phyloP scores from a whole-genome alignment of 495 filamentous ascomycete species.

The Hypoxylon cercidicola region DNA sequence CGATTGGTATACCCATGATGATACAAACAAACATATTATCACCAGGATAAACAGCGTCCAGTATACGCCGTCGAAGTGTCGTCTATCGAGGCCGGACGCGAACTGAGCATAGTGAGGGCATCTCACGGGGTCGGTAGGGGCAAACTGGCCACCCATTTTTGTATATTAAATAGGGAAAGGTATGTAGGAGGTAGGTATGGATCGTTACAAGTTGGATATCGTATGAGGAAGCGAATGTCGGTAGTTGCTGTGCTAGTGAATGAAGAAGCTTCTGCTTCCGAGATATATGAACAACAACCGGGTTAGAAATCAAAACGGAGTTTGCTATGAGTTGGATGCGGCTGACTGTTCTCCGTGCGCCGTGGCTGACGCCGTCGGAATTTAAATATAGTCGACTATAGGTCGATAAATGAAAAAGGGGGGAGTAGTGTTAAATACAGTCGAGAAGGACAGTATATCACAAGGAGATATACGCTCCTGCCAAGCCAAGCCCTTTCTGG shows the following conservation, averaged over 20 bases:
- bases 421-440: not conserved
- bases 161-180: too few species aligned
- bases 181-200: slow-evolving; percentile 5
- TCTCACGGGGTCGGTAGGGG: slow-evolving; percentile 41
- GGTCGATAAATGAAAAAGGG: not conserved
- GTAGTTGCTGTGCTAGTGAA: not conserved
- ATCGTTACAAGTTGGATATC: not conserved
- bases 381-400: not conserved
- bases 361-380: slow-evolving; percentile 11
- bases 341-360: not conserved
- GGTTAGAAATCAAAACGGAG: not conserved
- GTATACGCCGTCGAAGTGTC: slow-evolving; percentile 57
- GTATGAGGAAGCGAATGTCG: not conserved
- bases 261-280: not conserved
- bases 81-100: slow-evolving; percentile 50
- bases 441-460: not conserved
- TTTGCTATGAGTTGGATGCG: not conserved
- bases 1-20: slow-evolving; percentile 56
- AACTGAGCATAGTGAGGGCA: slow-evolving; percentile 60
- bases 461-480: not conserved
- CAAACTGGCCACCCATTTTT: slow-evolving; percentile 52
- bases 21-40: slow-evolving; percentile 50
- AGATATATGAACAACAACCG: slow-evolving; percentile 1
- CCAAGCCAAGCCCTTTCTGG: not conserved
- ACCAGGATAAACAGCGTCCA: slow-evolving; percentile 57